Base-by-base conservation (phyloP, 2,329 filamentous ascomycete genomes). In the Fusarium concolor region DNA sequence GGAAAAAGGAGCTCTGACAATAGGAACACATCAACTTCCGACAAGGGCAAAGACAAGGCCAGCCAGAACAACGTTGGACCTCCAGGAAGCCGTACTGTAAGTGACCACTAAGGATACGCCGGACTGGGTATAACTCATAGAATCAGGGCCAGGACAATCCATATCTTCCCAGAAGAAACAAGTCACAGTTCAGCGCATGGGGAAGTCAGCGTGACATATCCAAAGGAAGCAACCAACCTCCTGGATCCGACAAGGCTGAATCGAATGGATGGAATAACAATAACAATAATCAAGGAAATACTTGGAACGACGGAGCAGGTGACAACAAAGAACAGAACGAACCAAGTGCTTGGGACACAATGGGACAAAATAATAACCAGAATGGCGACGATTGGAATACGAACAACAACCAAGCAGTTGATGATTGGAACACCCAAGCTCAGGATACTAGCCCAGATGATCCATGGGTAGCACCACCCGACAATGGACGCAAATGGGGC, bases 41-140 rank as follows among this genome's bases (percentile, higher is more conserved):
- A 55, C 44, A 73, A 74, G 55, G 57, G 50, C 37, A 73, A 68
- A 37, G 73, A 72, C 29, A 64, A 70, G 24, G 62, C 56, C 11
- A 73, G 74, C 10, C 53, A 53, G 11, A 76, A 78, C 66, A 79
- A 80, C 41, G 73, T 79, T 33, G 73, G 67, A 1, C 76, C 77
- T 4, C 33, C 55, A 18, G 37, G n/a, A 41, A 66, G 59, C 29
- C 29, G 44, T 38, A 71, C 59, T 53, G 72, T 74, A 61, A 63
- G 63, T 60, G 18, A 17, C 54, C 28, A 43, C 35, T 18, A 29
- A 18, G 15, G 24, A 33, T 14, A 39, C 10, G 20, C 33, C 15
- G 35, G 33, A 57, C 35, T n/a, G 47, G 37, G 49, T 29, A 50
- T 59, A 38, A 52, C 70, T 71, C 28, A 60, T 42, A 24, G 28